Evolutionary conservation across 176 grass and related monocot genomes (phyloP), one percentile per base, ranked within the genome.

Genomic region (Oryza brachyantha): DNA sequence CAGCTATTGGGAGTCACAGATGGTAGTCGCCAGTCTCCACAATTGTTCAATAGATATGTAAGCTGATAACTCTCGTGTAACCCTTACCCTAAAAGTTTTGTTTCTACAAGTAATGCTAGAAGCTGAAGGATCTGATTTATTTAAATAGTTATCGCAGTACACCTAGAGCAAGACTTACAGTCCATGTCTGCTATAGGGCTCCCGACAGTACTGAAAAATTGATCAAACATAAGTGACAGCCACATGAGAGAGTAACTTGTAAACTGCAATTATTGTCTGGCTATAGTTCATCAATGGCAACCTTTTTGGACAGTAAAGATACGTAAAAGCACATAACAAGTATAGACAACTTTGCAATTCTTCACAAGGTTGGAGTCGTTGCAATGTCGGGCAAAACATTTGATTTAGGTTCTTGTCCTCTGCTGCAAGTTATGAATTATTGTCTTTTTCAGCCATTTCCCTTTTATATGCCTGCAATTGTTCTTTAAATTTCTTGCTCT

Each of bases 401-500:
- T 29, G 21, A 52, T 54, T 52, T 34, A 46, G 16, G 43, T 55
- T 7, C 10, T 29, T 54, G n/a, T 38, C 54, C 64, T 64, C 57
- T 64, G 36, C 36, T 45, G 17, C 41, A 70, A 69, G 35, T 70
- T 76, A 73, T 50, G 28, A 73, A 71, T 85, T 52, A 39, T 72
- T 74, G 13, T 85, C 86, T 58, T 94, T 37, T 73, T 94, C 85
- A 59, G 76, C 78, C 57, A 94, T 86, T 83, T 90, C 87, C 80
- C 81, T 90, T 93, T 83, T 94, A 68, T 98, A 94, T 29, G 92
- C 81, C 61, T 89, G 92, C 80, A 98, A 55, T 70, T 29, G 82
- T 88, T 92, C 92, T 81, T 94, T 94, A 45, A 98, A 89, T 61
- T 92, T 94, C 62, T 90, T 94, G 83, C 92, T 98, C 74, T 87